Evolutionary conservation across 331 rosid species (phyloP), one percentile per base, ranked within the genome.

Genomic region (Saraca asoca): DNA sequence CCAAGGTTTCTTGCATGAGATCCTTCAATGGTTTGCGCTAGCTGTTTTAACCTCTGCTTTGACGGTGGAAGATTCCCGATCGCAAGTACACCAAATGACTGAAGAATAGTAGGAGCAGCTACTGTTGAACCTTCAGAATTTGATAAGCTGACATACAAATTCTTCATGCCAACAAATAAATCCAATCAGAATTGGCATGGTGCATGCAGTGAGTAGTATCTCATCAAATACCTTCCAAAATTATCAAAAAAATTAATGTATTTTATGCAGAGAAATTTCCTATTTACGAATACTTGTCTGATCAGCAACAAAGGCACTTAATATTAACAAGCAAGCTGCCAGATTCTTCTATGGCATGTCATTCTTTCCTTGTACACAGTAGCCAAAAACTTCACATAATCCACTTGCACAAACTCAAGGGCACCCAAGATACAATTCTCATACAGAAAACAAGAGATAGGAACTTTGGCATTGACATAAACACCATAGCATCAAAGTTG

Each of bases 11-110:
- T 59, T 13, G 87, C 77, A 74, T 87, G 91, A 67, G 82, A 81
- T 49, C 85, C 85, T 24, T 85, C 78, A 79, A 88, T 91, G 71
- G 96, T 86, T 80, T 91, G 91, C 2, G 95, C 95, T 75, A 91
- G 81, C 75, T 88, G 86, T 82, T 87, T 91, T 66, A 86, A 74
- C 74, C 97, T 80, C 43, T 83, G 77, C 64, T 45, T 77, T 14
- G 88, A 75, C 51, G 89, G 88, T 55, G 91, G 88, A 73, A 84
- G 0, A 75, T 83, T 82, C 64, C 97, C 96, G 65, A 88, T 65
- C 17, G 85, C 85, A 73, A 86, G 80, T 33, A 85, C 64, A 76
- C 88, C 86, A 17, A 80, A 80, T 20, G 97, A 67, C 88, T 91
- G 91, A 60, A 88, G 79, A 51, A 79, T 69, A 12, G 96, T 88